A percentile compares a stretch with the other conserved stretches of the same genome.
These are phyloP conservation scores for Diplogelasinospora grovesii DNA, from an alignment of 495 filamentous ascomycete genomes.

Conservation along the genomic window DNA sequence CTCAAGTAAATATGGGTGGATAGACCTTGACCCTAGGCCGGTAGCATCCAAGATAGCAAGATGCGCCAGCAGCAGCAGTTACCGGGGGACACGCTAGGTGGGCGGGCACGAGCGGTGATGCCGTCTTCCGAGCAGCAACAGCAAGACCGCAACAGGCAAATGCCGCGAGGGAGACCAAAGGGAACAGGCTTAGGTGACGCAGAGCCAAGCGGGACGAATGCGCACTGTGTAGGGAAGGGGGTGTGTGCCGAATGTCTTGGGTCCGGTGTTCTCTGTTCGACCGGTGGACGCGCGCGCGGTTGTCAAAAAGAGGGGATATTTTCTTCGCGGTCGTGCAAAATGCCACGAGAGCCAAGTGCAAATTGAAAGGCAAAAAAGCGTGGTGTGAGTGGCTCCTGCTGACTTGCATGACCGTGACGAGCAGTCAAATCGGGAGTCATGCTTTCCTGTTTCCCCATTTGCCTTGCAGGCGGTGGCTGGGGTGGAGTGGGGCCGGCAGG, in stretches of 20 bases:
- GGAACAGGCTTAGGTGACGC: background rate
- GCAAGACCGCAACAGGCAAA: background rate
- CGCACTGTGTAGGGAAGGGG: background rate
- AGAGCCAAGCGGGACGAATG: background rate
- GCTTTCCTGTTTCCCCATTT: too few species aligned
- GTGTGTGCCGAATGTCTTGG: background rate
- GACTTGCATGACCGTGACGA: conserved; percentile 6
- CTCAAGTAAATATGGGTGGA: conserved; percentile 7
- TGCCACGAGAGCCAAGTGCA: conserved; percentile 16
- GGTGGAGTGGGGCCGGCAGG: conserved; percentile 13
- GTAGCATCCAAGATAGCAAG: conserved; percentile 12
- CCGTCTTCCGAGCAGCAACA: too few species aligned
- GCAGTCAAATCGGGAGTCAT: too few species aligned
- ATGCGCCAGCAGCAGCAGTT: conserved; percentile 1
- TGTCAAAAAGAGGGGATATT: conserved; percentile 6
- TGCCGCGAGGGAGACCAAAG: conserved; percentile 4
- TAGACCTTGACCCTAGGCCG: conserved; percentile 10
- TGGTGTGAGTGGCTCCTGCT: conserved; percentile 7
- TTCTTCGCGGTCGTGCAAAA: conserved; percentile 19
- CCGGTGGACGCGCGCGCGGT: conserved; percentile 6
- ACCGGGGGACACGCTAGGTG: too few species aligned
- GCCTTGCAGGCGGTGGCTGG: too few species aligned
- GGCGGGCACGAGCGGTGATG: too few species aligned
- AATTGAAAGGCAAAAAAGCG: conserved; percentile 13
- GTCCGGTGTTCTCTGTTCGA: background rate